phyloP scores from a whole-genome alignment of 345 rosid species.

The Eutrema heterophyllum region DNA sequence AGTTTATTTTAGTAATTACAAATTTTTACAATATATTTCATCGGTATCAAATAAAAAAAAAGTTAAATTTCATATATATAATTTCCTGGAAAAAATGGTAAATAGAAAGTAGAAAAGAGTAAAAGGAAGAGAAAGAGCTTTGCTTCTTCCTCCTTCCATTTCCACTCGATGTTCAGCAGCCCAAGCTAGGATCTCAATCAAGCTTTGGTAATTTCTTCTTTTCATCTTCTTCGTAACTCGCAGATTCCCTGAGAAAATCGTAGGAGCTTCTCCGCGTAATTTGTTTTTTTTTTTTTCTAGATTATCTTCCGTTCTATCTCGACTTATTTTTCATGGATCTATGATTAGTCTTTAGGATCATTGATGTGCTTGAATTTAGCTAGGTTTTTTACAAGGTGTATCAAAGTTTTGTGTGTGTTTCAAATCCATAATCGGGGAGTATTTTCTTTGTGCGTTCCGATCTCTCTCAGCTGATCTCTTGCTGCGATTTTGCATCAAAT shows the following conservation, averaged over 20 bases:
- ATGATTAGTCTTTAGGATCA: background rate
- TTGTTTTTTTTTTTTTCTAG: background rate
- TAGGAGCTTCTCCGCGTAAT: background rate
- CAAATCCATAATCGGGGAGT: background rate
- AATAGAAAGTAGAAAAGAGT: constrained; percentile 2
- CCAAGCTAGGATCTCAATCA: constrained; percentile 16
- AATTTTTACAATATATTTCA: background rate
- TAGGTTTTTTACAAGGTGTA: background rate
- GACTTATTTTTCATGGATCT: constrained; percentile 8
- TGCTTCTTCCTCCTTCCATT: constrained; percentile 22
- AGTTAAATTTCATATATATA: background rate
- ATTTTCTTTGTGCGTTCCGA: background rate
- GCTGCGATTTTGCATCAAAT: background rate
- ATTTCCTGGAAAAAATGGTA: background rate
- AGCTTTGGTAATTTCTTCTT: background rate
- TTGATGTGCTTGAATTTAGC: background rate
- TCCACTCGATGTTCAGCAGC: constrained; percentile 10
- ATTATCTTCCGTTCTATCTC: background rate
- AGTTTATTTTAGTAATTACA: too few species aligned
- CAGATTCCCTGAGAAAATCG: background rate
- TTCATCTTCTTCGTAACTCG: background rate
- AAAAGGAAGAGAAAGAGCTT: constrained; percentile 8
- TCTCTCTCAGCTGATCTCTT: background rate
- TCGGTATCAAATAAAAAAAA: background rate
- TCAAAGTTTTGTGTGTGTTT: background rate